phyloP scores from a whole-genome alignment of 768 basidiomycete species.

The Lactarius hatsudake region DNA sequence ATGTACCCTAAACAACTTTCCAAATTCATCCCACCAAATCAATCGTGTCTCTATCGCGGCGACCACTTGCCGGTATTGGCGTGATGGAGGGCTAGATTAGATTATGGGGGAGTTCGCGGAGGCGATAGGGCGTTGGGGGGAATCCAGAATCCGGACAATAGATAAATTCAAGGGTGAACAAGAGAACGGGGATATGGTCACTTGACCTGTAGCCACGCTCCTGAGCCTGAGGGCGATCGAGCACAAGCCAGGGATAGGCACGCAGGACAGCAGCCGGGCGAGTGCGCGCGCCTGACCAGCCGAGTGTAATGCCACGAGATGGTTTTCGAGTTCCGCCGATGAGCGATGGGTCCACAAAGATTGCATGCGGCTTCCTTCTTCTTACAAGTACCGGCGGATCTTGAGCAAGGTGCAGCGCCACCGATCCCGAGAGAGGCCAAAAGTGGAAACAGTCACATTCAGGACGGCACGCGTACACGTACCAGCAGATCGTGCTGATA shows the following conservation, averaged over 20 bases:
- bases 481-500: constrained; percentile 23
- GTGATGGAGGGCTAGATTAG: constrained; percentile 18
- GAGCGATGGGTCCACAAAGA: not conserved
- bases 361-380: constrained; percentile 10
- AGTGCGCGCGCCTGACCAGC: not conserved
- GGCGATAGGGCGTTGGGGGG: constrained; percentile 8
- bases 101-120: constrained; percentile 1
- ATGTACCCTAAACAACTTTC: constrained; percentile 12
- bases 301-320: constrained; percentile 9
- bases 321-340: constrained; percentile 10
- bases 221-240: not conserved
- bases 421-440: constrained; percentile 8
- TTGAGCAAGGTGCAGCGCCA: constrained; percentile 23
- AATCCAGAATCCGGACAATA: not conserved
- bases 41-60: constrained; percentile 19
- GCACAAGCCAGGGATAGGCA: not conserved
- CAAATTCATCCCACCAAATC: constrained; percentile 14
- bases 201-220: not conserved
- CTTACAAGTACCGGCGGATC: constrained; percentile 20
- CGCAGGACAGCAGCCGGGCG: not conserved
- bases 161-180: constrained; percentile 3
- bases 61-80: constrained; percentile 13
- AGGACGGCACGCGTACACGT: constrained; percentile 17
- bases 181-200: not conserved
- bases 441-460: constrained; percentile 15